A percentile compares a stretch with the other conserved stretches of the same genome.
Conservation (phyloP, 768 basidiomycete genomes). For the Calocybe indica region DNA sequence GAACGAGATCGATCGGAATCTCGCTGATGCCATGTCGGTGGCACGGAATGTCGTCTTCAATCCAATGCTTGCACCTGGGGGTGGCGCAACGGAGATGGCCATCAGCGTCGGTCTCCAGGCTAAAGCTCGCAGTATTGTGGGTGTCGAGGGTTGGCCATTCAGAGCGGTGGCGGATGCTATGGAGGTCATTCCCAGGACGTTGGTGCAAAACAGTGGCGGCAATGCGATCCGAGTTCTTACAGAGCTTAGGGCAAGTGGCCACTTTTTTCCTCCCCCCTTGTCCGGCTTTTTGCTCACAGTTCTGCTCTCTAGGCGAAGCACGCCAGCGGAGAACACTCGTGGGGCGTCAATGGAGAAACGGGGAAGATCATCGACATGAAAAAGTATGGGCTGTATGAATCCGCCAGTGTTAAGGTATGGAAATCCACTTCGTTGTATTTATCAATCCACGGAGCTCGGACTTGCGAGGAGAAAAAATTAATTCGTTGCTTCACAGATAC, state of each 20-base stretch:
- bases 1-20: slow-evolving; percentile 96
- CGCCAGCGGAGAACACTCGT: slow-evolving; percentile 83
- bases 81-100: slow-evolving; percentile 98
- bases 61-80: slow-evolving; percentile 89
- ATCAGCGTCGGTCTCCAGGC: slow-evolving; percentile 82
- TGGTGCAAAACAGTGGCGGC: slow-evolving; percentile 93
- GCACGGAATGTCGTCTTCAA: slow-evolving; percentile 97
- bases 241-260: slow-evolving; percentile 70
- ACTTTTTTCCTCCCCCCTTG: slow-evolving; percentile 10
- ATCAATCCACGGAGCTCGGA: not conserved
- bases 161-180: slow-evolving; percentile 92
- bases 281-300: slow-evolving; percentile 3
- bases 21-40: slow-evolving; percentile 96
- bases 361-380: slow-evolving; percentile 98
- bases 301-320: slow-evolving; percentile 74
- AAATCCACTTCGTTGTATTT: not conserved
- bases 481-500: slow-evolving; percentile 46
- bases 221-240: slow-evolving; percentile 93
- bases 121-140: slow-evolving; percentile 74
- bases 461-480: not conserved
- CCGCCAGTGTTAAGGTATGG: slow-evolving; percentile 86
- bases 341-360: slow-evolving; percentile 94
- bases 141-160: slow-evolving; percentile 89
- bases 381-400: slow-evolving; percentile 88
- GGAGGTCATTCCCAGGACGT: slow-evolving; percentile 93